Base-by-base conservation (phyloP, 2,329 filamentous ascomycete genomes). In the Chalaropsis ovoidea region DNA sequence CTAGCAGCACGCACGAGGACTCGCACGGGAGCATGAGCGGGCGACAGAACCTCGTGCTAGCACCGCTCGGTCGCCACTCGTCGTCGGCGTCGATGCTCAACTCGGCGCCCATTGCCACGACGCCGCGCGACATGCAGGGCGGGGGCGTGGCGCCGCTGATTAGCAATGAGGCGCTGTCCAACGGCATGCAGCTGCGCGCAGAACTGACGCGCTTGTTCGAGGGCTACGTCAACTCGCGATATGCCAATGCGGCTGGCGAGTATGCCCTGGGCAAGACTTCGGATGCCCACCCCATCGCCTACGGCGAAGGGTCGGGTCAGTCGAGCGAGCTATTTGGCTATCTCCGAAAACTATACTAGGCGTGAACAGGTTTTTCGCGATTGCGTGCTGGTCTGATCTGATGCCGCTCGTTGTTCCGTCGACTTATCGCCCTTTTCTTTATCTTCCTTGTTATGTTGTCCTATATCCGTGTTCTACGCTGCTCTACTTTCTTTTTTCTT, bases 161-260 rank as follows among this genome's bases (percentile, higher is more conserved):
- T 8, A 61, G 69, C 39, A 66, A 62, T 27, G 63, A 65, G 67
- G 64, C 67, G 45, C 22, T 67, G 56, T 67, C 71, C 52, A 83
- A 82, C 35, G 81, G 81, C 3, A 69, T 76, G 35, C 77, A 76
- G 69, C 77, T 84, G 45, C 80, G 81, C 65, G 78, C 70, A 24
- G 82, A 84, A 70, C 81, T 84, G 78, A 80, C 77, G 13, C 76
- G 77, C 1, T 76, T 78, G 19, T 76, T 76, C 45, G 75, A 77
- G 66, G 73, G 73, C 43, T 77, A 77, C 61, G 72, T 77, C 3
- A 73, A 72, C 0, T 69, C 75, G 43, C 61, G 72, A 11, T 64
- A 64, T 22, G 65, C 62, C 10, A 52, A 31, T 8, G 56, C 60
- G 19, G 66, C 66, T 5, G 52, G 52, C 31, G 65, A 63, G 4